These are phyloP conservation scores for Russula earlei DNA, from an alignment of 768 basidiomycete species.

Conservation along the genomic window DNA sequence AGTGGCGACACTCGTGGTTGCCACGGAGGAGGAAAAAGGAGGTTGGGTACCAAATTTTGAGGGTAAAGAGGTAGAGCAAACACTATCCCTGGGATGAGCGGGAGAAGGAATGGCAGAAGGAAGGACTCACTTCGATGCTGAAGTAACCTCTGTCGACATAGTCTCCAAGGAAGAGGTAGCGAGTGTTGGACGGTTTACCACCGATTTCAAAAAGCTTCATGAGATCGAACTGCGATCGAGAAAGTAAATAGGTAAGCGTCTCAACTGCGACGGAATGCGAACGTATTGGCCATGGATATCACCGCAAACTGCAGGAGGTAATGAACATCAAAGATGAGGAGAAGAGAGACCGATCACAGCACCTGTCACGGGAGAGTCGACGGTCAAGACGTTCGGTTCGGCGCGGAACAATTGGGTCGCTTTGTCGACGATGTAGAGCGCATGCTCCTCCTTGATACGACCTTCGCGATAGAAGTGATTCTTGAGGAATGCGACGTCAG, in stretches of 20 bases:
- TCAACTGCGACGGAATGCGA: conserved; percentile 24
- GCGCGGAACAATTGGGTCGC: conserved; percentile 69
- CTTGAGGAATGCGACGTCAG: conserved; percentile 93
- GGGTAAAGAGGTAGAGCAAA: conserved; percentile 91
- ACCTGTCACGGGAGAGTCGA: conserved; percentile 98
- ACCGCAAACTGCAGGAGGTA: conserved; percentile 47
- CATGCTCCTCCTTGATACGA: conserved; percentile 87
- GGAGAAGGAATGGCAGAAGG: background rate
- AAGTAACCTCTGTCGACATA: conserved; percentile 74
- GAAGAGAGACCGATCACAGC: background rate
- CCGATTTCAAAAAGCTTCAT: conserved; percentile 77
- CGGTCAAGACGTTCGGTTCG: conserved; percentile 85
- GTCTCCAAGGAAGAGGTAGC: conserved; percentile 68
- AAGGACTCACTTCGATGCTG: conserved; percentile 49
- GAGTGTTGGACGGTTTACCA: conserved; percentile 63
- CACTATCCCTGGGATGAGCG: conserved; percentile 44
- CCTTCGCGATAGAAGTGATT: conserved; percentile 99
- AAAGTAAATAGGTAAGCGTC: background rate
- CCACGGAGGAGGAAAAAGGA: conserved; percentile 94
- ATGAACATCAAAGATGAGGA: background rate
- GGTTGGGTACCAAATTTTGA: conserved; percentile 99
- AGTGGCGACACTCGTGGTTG: conserved; percentile 97
- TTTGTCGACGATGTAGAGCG: conserved; percentile 84
- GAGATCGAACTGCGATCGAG: conserved; percentile 47
- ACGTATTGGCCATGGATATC: conserved; percentile 99